Evolutionary conservation across 2,329 filamentous ascomycete species (phyloP).

Genomic region (Stemphylium lycopersici): DNA sequence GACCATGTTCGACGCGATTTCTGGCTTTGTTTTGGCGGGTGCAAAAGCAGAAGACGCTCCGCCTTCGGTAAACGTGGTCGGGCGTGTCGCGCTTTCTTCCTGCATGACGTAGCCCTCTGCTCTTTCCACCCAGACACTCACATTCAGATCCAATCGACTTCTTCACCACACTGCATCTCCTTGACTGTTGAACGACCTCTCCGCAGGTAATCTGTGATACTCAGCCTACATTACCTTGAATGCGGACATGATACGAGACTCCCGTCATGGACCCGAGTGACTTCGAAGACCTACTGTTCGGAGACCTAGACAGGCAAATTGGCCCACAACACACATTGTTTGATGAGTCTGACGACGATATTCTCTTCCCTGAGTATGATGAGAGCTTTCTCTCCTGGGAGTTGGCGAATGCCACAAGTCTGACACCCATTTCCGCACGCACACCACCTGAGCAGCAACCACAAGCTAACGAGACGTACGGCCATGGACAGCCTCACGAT

Average conservation of each 20-base stretch:
- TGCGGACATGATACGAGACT: neutral
- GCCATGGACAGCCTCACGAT: neutral
- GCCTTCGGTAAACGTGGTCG: neutral
- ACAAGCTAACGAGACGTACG: neutral
- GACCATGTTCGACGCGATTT: neutral
- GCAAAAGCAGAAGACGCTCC: neutral
- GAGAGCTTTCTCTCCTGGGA: conserved; percentile 14
- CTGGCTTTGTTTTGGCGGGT: neutral
- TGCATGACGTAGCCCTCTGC: neutral
- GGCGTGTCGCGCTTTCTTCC: conserved; percentile 1
- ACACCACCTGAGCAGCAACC: neutral
- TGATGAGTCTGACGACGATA: conserved; percentile 28
- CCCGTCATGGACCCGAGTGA: conserved; percentile 29
- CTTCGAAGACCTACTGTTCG: conserved; percentile 43
- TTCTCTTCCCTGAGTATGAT: conserved; percentile 24
- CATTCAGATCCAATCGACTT: neutral
- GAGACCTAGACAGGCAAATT: conserved; percentile 21
- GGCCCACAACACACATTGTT: conserved; percentile 17
- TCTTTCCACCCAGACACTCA: conserved; percentile 1
- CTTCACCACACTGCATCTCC: neutral
- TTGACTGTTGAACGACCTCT: neutral
- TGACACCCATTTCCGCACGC: neutral
- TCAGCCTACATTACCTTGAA: neutral
- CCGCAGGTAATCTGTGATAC: neutral
- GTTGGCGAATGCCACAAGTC: neutral